phyloP scores from a whole-genome alignment of 2,329 filamentous ascomycete species.

The Arachnopeziza araneosa region DNA sequence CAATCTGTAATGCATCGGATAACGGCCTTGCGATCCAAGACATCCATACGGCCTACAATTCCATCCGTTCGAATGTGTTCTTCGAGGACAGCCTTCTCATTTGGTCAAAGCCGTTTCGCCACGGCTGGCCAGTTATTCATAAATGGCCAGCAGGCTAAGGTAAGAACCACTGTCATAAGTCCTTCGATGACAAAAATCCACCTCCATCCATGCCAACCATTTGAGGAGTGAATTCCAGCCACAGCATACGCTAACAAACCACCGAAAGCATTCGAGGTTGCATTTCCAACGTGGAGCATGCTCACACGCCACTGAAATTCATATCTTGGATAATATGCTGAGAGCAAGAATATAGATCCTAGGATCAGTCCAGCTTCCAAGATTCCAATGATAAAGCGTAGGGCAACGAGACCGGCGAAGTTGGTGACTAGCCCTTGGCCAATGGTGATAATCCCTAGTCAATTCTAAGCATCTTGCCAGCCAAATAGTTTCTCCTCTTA shows the following conservation, averaged over 20 bases:
- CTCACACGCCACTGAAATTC: constrained; percentile 48
- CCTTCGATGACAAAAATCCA: constrained; percentile 42
- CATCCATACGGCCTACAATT: constrained; percentile 13
- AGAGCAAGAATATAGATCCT: constrained; percentile 40
- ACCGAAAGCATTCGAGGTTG: constrained; percentile 49
- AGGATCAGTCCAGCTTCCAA: constrained; percentile 44
- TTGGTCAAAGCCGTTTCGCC: constrained; percentile 41
- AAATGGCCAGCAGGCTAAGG: constrained; percentile 37
- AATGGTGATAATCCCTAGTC: constrained; percentile 8
- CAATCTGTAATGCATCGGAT: constrained; percentile 30
- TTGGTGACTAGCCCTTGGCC: constrained; percentile 35
- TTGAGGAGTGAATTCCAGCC: constrained; percentile 44
- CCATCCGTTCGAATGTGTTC: constrained; percentile 30
- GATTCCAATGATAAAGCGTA: constrained; percentile 37
- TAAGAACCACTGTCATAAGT: constrained; percentile 26
- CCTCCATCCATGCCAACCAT: constrained; percentile 34
- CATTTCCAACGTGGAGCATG: constrained; percentile 48
- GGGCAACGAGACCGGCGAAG: constrained; percentile 53
- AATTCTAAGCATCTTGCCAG: no score
- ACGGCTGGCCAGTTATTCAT: constrained; percentile 45
- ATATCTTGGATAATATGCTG: constrained; percentile 44
- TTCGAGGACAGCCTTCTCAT: constrained; percentile 35
- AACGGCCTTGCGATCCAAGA: constrained; percentile 7
- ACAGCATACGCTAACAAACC: constrained; percentile 51
- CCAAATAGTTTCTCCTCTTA: not conserved